phyloP scores from a whole-genome alignment of 305 asterid species.

The Fraxinus velutina region DNA sequence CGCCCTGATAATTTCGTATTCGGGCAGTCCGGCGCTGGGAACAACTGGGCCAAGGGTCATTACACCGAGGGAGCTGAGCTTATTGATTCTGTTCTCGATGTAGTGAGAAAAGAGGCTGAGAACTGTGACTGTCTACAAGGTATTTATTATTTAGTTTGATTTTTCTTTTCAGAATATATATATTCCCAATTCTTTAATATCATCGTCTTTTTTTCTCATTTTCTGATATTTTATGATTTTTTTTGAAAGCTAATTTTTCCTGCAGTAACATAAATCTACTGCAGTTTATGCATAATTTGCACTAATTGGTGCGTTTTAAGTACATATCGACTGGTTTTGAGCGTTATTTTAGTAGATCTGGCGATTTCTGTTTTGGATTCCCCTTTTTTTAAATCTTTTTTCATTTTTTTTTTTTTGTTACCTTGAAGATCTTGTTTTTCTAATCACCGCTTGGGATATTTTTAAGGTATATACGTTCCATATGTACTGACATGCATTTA shows the following conservation, averaged over 20 bases:
- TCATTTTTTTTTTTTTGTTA: background rate
- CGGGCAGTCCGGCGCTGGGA: conserved; percentile 38
- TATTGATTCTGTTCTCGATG: conserved; percentile 41
- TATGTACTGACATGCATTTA: background rate
- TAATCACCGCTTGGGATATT: background rate
- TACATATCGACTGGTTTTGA: background rate
- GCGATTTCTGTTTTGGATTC: background rate
- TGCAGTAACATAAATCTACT: background rate
- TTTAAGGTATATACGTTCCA: background rate
- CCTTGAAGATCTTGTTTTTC: background rate
- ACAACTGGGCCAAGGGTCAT: conserved; percentile 34
- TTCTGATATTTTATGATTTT: background rate
- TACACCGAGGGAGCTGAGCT: conserved; percentile 39
- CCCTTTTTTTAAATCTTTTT: background rate
- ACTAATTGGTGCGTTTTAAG: background rate
- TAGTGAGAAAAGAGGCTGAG: conserved; percentile 56
- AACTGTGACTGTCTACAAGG: conserved; percentile 57
- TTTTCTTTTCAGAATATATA: background rate
- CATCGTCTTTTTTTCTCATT: background rate
- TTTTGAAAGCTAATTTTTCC: background rate
- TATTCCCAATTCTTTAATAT: background rate
- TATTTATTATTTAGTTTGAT: conserved; percentile 3
- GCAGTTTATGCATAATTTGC: background rate
- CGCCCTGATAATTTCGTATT: conserved; percentile 36
- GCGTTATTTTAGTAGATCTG: background rate